phyloP scores from a whole-genome alignment of 2,329 filamentous ascomycete genomes.

The Tolypocladium tropicale region DNA sequence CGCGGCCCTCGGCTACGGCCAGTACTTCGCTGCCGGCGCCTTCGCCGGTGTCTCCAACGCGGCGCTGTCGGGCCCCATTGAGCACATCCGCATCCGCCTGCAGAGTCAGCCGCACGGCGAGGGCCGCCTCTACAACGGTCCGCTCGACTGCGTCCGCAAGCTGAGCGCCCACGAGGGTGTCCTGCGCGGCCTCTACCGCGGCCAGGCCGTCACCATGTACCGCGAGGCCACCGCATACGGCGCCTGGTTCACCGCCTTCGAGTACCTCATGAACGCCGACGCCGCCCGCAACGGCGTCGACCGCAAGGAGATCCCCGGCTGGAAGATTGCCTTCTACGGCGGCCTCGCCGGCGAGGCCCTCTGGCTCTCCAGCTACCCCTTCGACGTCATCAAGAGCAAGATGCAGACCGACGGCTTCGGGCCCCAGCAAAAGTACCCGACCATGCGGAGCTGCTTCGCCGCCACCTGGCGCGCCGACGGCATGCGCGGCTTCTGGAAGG shows the following conservation, averaged over 20 bases:
- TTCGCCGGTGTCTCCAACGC: slow-evolving; percentile 90
- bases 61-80: slow-evolving; percentile 80
- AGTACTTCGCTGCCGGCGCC: slow-evolving; percentile 86
- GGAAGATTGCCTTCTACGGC: slow-evolving; percentile 86
- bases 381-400: slow-evolving; percentile 98
- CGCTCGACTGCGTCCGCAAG: slow-evolving; percentile 83
- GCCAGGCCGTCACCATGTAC: slow-evolving; percentile 72
- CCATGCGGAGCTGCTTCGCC: slow-evolving; percentile 81
- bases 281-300: slow-evolving; percentile 65
- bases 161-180: slow-evolving; percentile 56
- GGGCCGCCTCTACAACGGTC: slow-evolving; percentile 67
- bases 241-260: slow-evolving; percentile 88
- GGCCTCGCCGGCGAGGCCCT: slow-evolving; percentile 88
- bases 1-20: slow-evolving; percentile 57
- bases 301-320: slow-evolving; percentile 67
- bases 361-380: slow-evolving; percentile 88
- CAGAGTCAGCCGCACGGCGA: slow-evolving; percentile 93
- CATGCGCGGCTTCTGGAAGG: slow-evolving; percentile 83
- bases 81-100: slow-evolving; percentile 91
- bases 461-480: slow-evolving; percentile 75
- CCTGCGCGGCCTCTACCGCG: slow-evolving; percentile 70
- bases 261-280: slow-evolving; percentile 92
- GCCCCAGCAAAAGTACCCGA: slow-evolving; percentile 56
- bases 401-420: slow-evolving; percentile 98
- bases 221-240: slow-evolving; percentile 94